These are phyloP conservation scores for Boletus speciosus DNA, from an alignment of 768 basidiomycete species.

Conservation along the genomic window DNA sequence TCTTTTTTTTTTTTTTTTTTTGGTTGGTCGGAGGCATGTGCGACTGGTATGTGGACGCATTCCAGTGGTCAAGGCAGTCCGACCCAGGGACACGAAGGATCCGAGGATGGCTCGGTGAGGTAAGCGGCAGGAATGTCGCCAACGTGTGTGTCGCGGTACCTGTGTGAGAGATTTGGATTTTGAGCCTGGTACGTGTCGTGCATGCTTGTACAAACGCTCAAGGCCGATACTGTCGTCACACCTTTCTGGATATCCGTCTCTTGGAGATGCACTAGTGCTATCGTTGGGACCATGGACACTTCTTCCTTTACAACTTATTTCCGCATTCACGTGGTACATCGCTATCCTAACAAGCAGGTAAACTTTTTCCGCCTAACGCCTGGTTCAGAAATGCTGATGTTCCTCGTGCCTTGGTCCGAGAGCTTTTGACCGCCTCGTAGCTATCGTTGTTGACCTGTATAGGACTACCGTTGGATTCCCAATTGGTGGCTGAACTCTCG, in stretches of 20 bases:
- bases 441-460: conserved; percentile 49
- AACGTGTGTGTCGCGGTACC: conserved; percentile 60
- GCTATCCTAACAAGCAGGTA: conserved; percentile 70
- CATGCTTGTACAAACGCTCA: too few relatives aligned
- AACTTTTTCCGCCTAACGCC: conserved; percentile 7
- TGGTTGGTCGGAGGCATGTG: conserved; percentile 52
- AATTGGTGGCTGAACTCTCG: too few relatives aligned
- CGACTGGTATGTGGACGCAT: conserved; percentile 77
- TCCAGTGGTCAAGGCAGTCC: conserved; percentile 22
- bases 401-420: conserved; percentile 77
- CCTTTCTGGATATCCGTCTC: conserved; percentile 72
- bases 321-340: conserved; percentile 77
- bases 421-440: conserved; percentile 87
- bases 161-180: conserved; percentile 79
- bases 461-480: too few relatives aligned
- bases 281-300: conserved; percentile 77
- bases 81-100: conserved; percentile 56
- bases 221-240: conserved; percentile 49
- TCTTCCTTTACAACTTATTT: conserved; percentile 69
- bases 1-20: background rate
- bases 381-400: conserved; percentile 72
- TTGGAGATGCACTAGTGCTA: conserved; percentile 65
- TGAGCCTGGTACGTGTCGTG: conserved; percentile 53
- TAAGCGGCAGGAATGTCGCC: conserved; percentile 63
- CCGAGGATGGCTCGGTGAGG: conserved; percentile 79